Evolutionary conservation across 2,329 filamentous ascomycete genomes (phyloP).

Genomic region (Parafenestella ontariensis): DNA sequence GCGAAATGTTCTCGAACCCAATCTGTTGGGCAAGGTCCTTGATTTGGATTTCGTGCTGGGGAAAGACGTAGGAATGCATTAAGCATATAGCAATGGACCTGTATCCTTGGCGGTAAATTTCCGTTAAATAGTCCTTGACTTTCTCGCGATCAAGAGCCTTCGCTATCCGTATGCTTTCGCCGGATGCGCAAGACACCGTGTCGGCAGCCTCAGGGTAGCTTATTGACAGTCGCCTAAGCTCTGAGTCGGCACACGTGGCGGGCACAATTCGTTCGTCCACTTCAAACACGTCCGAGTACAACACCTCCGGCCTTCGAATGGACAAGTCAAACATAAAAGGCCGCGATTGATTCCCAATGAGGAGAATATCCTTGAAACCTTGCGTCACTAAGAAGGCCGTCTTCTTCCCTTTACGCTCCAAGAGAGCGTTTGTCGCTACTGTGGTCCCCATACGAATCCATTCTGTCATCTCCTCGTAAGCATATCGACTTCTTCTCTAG

Average conservation of each 20-base stretch:
- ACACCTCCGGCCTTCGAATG: constrained; percentile 20
- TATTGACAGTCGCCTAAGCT: neutral
- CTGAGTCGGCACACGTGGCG: neutral
- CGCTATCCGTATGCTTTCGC: neutral
- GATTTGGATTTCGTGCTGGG: constrained; percentile 79
- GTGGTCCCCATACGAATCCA: constrained; percentile 33
- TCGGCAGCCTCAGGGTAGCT: neutral
- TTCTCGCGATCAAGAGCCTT: neutral
- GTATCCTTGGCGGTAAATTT: constrained; percentile 63
- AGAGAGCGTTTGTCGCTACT: constrained; percentile 35
- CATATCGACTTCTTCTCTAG: neutral
- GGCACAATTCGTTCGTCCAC: constrained; percentile 21
- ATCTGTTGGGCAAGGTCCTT: constrained; percentile 76
- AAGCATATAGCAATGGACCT: constrained; percentile 82
- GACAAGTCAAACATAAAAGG: constrained; percentile 34
- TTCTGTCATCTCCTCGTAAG: neutral
- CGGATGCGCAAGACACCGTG: neutral
- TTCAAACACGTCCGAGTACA: constrained; percentile 21
- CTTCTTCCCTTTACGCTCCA: constrained; percentile 32
- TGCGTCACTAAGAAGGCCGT: constrained; percentile 31
- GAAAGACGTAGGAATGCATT: constrained; percentile 89
- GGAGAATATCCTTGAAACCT: constrained; percentile 37
- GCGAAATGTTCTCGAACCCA: constrained; percentile 76
- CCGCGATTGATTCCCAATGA: constrained; percentile 41
- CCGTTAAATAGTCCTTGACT: neutral